Base-by-base conservation (phyloP, 495 filamentous ascomycete genomes). In the Pyronema domesticum region DNA sequence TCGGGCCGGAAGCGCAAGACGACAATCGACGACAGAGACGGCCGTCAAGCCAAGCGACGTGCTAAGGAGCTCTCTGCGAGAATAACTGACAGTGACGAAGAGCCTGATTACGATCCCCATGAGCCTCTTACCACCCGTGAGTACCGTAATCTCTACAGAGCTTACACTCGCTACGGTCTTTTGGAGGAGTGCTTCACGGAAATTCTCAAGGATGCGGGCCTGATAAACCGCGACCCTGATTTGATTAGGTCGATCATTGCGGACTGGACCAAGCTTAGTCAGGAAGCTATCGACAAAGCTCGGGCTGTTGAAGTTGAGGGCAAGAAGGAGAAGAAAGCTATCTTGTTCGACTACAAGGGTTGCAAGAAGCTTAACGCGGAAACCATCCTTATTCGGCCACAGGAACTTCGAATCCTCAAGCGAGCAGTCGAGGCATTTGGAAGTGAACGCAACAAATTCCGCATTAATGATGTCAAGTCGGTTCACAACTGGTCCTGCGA, bases 281-380 rank as follows among this genome's bases (percentile, higher is more conserved):
- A 62, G 48, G 49, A 63, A 35, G 62, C 61, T 37, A 65, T 65
- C 14, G 53, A 61, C n/a, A 55, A 33, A 13, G 58, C 61, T 14
- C 56, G 59, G 9, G 56, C 74, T 19, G 72, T 71, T 56, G 76
- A 77, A 46, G 74, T 80, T 7, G 58, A 83, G 3, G 94, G 89
- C 0, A 95, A 95, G 71, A 98, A 96, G 64, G 89, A 96, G 64
- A 86, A 84, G 67, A 96, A 96, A 62, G 89, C 93, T 0, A 86
- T 95, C 14, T 71, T 96, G 42, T 95, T 99, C 58, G 86, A 95
- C 60, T 91, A 85, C 65, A 80, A 83, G 35, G 87, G 86, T 37
- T 85, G 94, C 18, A 89, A 91, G 63, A 84, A 89, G 47, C 75
- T 94, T 58, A 99, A 99, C 66, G 93, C 91, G 1, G 86, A 89